These are phyloP conservation scores for Chytriomyces hyalinus DNA, from an alignment of 192 early-diverging fungal species.

Conservation along the genomic window DNA sequence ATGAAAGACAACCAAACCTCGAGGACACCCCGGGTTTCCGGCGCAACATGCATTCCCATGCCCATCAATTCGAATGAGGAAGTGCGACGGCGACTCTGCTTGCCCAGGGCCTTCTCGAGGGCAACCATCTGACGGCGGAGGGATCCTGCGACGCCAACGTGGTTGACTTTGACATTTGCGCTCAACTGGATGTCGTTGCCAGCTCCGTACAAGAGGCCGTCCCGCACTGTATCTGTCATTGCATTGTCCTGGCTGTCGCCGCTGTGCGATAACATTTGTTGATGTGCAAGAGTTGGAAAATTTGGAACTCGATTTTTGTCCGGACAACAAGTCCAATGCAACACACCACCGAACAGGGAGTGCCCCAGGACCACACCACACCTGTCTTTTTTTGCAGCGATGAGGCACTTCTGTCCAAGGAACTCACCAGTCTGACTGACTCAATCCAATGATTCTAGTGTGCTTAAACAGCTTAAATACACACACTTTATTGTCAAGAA, in stretches of 20 bases:
- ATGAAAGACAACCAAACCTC: neutral
- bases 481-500: too few species aligned
- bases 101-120: slow-evolving; percentile 3
- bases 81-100: slow-evolving; percentile 5
- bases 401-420: too few species aligned
- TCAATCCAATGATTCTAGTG: too few species aligned
- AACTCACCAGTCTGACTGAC: too few species aligned
- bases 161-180: neutral
- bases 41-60: slow-evolving; percentile 1
- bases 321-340: neutral
- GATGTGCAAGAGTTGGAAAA: neutral
- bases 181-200: neutral
- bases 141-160: neutral
- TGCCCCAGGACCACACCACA: too few species aligned
- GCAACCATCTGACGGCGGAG: neutral
- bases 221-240: slow-evolving; percentile 17
- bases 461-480: too few species aligned
- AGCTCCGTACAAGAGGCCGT: slow-evolving; percentile 5
- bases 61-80: neutral
- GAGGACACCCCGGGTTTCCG: neutral
- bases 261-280: neutral
- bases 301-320: neutral
- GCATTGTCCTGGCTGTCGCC: neutral
- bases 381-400: too few species aligned
- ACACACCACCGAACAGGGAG: too few species aligned